Evolutionary conservation across 148 eudicot species (phyloP), one percentile per base, ranked within the genome.

Genomic region (Euryodendron excelsum): DNA sequence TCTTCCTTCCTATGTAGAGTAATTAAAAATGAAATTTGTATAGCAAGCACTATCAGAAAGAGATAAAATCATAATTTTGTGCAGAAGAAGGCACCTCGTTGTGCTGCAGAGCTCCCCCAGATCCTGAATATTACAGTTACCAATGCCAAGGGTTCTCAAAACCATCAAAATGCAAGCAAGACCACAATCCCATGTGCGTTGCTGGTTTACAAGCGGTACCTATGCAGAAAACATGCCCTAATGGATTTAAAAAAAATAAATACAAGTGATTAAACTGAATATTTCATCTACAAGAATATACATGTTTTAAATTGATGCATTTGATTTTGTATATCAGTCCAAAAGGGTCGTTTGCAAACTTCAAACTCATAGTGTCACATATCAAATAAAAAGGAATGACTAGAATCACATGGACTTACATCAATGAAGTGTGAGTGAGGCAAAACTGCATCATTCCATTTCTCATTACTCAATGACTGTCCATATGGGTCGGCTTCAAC

Each of bases 81-180:
- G 58, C 55, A 68, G 25, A 53, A 75, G 63, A 81, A 75, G 52
- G 82, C 61, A 96, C 99, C 98, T 96, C 53, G 83, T 89, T 59
- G 97, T 90, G 78, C 84, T 69, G 78, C 98, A 93, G 39, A 91
- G 88, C 77, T 83, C 84, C 72, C 44, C 91, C 79, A 96, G 82
- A 44, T 89, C 82, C 60, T 88, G 88, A 78, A 91, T 82, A 75
- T 81, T 82, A 71, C 89, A 87, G 56, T 82, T 79, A 62, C 61
- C 44, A 70, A 89, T 82, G 75, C 97, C 99, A 77, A 91, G 87
- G 34, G 97, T 86, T 79, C 82, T 81, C 84, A 91, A 83, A 82
- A 96, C 97, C 99, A 96, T 96, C 86, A 93, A 65, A 76, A 93
- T 85, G 82, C 99, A 96, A 74, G 98, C 97, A 87, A 96, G 93